Evolutionary conservation across 805 yeast genomes (phyloP).

Genomic region (Lipomyces yamanashiensis): DNA sequence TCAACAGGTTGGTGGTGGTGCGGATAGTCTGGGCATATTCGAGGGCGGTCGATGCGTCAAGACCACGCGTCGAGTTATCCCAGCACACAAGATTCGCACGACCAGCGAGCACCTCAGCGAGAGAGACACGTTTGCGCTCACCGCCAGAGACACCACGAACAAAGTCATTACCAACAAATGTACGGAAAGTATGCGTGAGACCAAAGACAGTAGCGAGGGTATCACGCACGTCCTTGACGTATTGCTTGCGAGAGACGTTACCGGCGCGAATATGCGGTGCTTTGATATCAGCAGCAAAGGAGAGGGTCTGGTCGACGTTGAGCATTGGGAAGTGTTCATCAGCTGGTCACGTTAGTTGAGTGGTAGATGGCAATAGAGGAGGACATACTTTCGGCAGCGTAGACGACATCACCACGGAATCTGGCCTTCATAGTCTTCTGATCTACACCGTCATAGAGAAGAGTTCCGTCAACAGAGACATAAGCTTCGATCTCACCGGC

Average conservation of each 20-base stretch:
- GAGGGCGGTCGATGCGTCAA: slow-evolving; percentile 71
- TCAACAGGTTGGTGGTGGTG: slow-evolving; percentile 54
- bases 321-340: slow-evolving; percentile 68
- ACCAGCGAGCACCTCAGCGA: slow-evolving; percentile 55
- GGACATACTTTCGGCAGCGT: slow-evolving; percentile 38
- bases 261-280: slow-evolving; percentile 63
- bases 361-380: not conserved
- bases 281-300: slow-evolving; percentile 70
- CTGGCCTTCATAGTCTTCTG: slow-evolving; percentile 62
- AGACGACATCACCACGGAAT: slow-evolving; percentile 57
- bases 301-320: slow-evolving; percentile 73
- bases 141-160: slow-evolving; percentile 68
- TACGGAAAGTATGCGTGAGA: slow-evolving; percentile 49
- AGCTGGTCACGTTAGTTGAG: not conserved
- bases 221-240: slow-evolving; percentile 79
- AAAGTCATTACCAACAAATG: slow-evolving; percentile 53
- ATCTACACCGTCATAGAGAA: slow-evolving; percentile 64
- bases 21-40: slow-evolving; percentile 64
- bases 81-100: slow-evolving; percentile 58
- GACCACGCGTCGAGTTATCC: slow-evolving; percentile 74
- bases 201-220: slow-evolving; percentile 57
- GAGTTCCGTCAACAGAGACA: slow-evolving; percentile 58
- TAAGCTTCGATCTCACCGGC: slow-evolving; percentile 63
- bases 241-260: slow-evolving; percentile 53
- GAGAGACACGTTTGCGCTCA: slow-evolving; percentile 61